Percentiles rank a stretch among this genome's conserved stretches.
Conservation (phyloP, 257 asterid species). For the Cordia subcordata region DNA sequence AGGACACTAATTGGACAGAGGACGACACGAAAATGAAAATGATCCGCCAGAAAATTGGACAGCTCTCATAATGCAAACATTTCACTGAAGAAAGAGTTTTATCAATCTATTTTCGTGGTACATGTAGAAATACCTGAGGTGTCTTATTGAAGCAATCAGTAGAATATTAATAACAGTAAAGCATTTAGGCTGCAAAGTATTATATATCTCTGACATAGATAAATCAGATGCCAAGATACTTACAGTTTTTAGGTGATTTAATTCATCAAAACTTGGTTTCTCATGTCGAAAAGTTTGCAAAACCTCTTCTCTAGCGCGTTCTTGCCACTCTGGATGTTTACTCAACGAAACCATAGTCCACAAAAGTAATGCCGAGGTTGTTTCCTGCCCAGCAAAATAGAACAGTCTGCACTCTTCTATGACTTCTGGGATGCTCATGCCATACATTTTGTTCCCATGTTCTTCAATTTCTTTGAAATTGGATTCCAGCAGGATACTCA, state of each 20-base stretch:
- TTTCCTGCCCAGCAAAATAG: slow-evolving; percentile 22
- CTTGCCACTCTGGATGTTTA: slow-evolving; percentile 14
- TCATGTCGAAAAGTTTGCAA: slow-evolving; percentile 7
- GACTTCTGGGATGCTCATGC: slow-evolving; percentile 16
- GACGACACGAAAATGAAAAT: too few species aligned
- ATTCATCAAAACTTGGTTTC: slow-evolving; percentile 26
- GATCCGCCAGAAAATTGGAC: too few species aligned
- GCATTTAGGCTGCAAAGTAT: too few species aligned
- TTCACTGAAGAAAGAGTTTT: too few species aligned
- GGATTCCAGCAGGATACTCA: slow-evolving; percentile 18
- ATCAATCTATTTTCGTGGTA: too few species aligned
- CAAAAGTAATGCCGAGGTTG: slow-evolving; percentile 16
- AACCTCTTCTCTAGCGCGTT: slow-evolving; percentile 21
- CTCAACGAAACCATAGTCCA: slow-evolving; percentile 22
- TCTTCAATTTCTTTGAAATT: slow-evolving; percentile 12
- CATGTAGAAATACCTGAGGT: too few species aligned
- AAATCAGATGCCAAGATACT: slow-evolving; percentile 8
- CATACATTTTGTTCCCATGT: slow-evolving; percentile 15
- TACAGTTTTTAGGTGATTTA: slow-evolving; percentile 33
- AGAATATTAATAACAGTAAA: too few species aligned
- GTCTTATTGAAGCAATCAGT: too few species aligned
- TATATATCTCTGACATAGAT: background rate
- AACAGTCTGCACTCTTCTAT: slow-evolving; percentile 16
- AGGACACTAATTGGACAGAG: too few species aligned
- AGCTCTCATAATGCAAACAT: too few species aligned